A percentile compares a stretch with the other conserved stretches of the same genome.
These are phyloP conservation scores for Debaryomyces tyrocola DNA, from an alignment of 805 yeast genomes.

Conservation along the genomic window DNA sequence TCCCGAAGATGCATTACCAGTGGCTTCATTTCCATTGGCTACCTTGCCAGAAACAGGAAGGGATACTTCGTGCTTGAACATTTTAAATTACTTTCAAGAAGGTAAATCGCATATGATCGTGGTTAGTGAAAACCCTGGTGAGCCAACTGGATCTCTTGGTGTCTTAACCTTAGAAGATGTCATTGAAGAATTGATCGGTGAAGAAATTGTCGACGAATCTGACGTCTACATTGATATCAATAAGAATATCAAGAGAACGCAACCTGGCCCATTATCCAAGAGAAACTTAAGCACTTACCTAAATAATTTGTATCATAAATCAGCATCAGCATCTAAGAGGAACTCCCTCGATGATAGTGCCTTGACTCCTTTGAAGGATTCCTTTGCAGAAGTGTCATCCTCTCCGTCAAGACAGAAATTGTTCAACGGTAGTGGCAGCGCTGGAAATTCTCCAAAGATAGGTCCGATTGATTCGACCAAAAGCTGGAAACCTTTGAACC, in stretches of 20 bases:
- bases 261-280: constrained; percentile 74
- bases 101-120: constrained; percentile 98
- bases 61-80: constrained; percentile 90
- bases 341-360: constrained; percentile 38
- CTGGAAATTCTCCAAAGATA: not conserved
- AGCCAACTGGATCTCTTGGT: constrained; percentile 80
- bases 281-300: constrained; percentile 68
- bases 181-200: constrained; percentile 97
- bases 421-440: not conserved
- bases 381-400: constrained; percentile 2
- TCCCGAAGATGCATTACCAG: constrained; percentile 93
- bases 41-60: constrained; percentile 93
- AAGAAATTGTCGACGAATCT: constrained; percentile 94
- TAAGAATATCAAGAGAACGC: constrained; percentile 75
- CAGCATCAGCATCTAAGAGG: constrained; percentile 37
- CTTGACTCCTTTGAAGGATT: constrained; percentile 6
- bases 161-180: constrained; percentile 94
- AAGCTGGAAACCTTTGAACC: constrained; percentile 55
- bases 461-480: constrained; percentile 17
- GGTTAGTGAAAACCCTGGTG: constrained; percentile 84
- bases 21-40: constrained; percentile 91
- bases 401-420: constrained; percentile 2
- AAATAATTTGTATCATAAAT: constrained; percentile 54
- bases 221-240: constrained; percentile 92
- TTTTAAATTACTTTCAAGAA: constrained; percentile 93